Conservation (phyloP, 1,284 basidiomycete genomes). For the Ganoderma boninense region DNA sequence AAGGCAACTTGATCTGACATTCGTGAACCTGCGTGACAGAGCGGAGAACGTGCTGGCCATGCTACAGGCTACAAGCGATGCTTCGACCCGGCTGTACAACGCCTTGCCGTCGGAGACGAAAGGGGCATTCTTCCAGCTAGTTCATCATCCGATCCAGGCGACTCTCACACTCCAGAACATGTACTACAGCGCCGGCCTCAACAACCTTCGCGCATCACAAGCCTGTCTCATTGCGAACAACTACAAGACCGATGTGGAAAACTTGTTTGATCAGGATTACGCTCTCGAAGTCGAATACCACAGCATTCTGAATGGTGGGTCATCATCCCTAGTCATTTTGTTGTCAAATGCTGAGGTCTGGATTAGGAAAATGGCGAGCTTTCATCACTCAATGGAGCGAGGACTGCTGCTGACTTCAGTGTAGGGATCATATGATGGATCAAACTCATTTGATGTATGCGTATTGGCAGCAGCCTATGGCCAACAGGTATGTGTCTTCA, state of each 20-base stretch:
- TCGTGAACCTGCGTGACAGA: slow-evolving; percentile 41
- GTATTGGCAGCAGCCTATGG: slow-evolving; percentile 78
- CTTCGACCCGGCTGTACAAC: slow-evolving; percentile 66
- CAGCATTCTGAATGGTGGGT: slow-evolving; percentile 59
- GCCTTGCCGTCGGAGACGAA: slow-evolving; percentile 53
- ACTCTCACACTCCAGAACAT: slow-evolving; percentile 64
- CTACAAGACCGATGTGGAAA: slow-evolving; percentile 60
- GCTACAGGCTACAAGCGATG: slow-evolving; percentile 57
- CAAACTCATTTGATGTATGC: slow-evolving; percentile 71
- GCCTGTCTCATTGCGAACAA: slow-evolving; percentile 68
- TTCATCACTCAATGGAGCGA: not conserved
- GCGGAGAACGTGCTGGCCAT: slow-evolving; percentile 61
- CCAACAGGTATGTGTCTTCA: slow-evolving; percentile 55
- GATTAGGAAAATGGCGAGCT: slow-evolving; percentile 56
- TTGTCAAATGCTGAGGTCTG: too few species aligned
- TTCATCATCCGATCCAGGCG: slow-evolving; percentile 70
- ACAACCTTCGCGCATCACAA: slow-evolving; percentile 71
- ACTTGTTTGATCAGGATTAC: slow-evolving; percentile 67
- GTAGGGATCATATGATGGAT: slow-evolving; percentile 64
- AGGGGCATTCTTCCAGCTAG: slow-evolving; percentile 73
- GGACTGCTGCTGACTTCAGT: not conserved
- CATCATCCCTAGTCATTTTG: not conserved
- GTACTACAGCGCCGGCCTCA: slow-evolving; percentile 65
- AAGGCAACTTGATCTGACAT: slow-evolving; percentile 1
- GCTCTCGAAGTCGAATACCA: slow-evolving; percentile 69